A percentile compares a stretch with the other conserved stretches of the same genome.
phyloP scores from a whole-genome alignment of 2,329 filamentous ascomycete species.

The Tympanopsis confertula region DNA sequence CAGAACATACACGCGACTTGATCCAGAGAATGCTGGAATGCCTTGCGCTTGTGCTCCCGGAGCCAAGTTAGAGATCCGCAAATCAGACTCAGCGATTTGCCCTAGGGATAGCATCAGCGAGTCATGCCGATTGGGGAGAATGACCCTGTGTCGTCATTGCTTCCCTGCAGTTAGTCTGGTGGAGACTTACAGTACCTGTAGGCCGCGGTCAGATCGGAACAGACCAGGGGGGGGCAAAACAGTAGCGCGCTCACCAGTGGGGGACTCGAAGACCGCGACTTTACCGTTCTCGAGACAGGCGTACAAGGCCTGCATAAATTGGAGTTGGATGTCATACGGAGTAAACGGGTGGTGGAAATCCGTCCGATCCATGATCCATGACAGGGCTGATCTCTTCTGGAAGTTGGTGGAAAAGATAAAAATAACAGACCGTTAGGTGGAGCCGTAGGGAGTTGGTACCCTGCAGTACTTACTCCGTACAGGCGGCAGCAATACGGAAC shows the following conservation, averaged over 20 bases:
- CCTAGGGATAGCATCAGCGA: conserved; percentile 20
- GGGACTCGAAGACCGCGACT: conserved; percentile 63
- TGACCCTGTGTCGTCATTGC: neutral
- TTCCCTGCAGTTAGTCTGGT: neutral
- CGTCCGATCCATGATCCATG: no score
- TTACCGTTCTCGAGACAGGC: conserved; percentile 53
- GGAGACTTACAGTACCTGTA: no score
- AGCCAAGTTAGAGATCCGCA: conserved; percentile 64
- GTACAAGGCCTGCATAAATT: conserved; percentile 62
- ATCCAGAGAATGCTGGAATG: conserved; percentile 35
- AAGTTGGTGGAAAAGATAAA: no score
- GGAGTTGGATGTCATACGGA: conserved; percentile 59
- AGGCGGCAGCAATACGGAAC: no score
- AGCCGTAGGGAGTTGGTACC: no score
- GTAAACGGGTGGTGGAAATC: conserved; percentile 61
- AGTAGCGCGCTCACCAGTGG: conserved; percentile 49
- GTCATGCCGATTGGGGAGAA: conserved; percentile 1
- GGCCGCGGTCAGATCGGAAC: no score
- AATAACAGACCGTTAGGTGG: no score
- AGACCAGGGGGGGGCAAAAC: no score
- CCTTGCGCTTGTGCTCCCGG: conserved; percentile 49
- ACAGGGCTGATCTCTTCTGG: no score
- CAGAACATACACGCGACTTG: conserved; percentile 21
- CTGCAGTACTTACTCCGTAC: no score
- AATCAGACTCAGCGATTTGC: conserved; percentile 64